Conservation (phyloP, 345 rosid genomes). For the Conringia planisiliqua region DNA sequence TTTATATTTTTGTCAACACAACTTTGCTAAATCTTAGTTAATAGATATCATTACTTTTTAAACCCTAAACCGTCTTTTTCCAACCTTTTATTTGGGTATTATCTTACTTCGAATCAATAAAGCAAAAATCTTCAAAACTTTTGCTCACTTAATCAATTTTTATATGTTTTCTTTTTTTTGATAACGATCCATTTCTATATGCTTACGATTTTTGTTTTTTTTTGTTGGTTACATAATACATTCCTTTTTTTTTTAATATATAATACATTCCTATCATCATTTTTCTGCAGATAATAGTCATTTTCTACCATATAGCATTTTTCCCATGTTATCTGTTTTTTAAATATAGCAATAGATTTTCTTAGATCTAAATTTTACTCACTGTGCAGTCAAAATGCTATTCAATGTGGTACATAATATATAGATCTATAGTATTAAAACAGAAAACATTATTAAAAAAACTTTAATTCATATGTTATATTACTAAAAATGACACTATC, state of each 20-base stretch:
- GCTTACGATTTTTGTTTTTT: not conserved
- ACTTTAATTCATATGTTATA: too few species aligned
- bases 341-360: constrained; percentile 10
- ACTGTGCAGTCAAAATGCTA: constrained; percentile 2
- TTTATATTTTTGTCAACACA: not conserved
- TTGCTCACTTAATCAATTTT: constrained; percentile 9
- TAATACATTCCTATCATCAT: not conserved
- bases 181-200: not conserved
- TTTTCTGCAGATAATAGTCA: constrained; percentile 13
- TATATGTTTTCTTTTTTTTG: not conserved
- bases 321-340: constrained; percentile 14
- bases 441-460: too few species aligned
- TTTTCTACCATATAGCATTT: constrained; percentile 13
- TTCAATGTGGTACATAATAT: constrained; percentile 5
- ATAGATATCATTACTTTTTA: not conserved
- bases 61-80: constrained; percentile 27
- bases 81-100: constrained; percentile 3
- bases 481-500: too few species aligned
- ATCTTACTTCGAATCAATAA: constrained; percentile 15
- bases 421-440: too few species aligned
- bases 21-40: not conserved
- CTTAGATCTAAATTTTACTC: constrained; percentile 19
- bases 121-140: constrained; percentile 9
- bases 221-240: too few species aligned
- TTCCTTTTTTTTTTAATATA: too few species aligned